phyloP scores from a whole-genome alignment of 208 protist species.

The Lotmaria passim region DNA sequence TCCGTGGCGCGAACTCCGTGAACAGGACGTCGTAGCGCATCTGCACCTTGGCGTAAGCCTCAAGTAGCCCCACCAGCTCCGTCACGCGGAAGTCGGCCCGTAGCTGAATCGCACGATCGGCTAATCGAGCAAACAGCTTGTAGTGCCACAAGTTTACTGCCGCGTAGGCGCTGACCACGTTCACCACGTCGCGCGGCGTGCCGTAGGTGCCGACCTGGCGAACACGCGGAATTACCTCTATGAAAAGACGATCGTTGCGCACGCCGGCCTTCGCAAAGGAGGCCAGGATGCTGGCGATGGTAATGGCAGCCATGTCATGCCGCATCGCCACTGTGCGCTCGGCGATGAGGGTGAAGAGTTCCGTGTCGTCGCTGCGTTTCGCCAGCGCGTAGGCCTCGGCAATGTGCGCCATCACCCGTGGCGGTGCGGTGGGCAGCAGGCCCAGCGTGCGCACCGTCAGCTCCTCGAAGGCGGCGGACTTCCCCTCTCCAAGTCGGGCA shows the following conservation, averaged over 20 bases:
- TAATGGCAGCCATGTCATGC: conserved; percentile 63
- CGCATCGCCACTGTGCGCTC: conserved; percentile 69
- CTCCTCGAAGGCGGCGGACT: conserved; percentile 15
- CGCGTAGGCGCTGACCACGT: conserved; percentile 81
- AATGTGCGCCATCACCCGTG: conserved; percentile 53
- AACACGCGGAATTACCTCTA: conserved; percentile 82
- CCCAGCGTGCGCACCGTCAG: conserved; percentile 61
- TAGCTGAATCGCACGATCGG: conserved; percentile 76
- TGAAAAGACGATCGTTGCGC: conserved; percentile 77
- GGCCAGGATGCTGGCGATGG: conserved; percentile 69
- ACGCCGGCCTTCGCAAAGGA: conserved; percentile 69
- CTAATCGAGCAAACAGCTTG: conserved; percentile 81
- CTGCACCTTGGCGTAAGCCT: conserved; percentile 66
- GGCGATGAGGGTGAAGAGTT: conserved; percentile 79
- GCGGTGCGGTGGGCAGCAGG: conserved; percentile 54
- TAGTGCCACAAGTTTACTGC: conserved; percentile 86
- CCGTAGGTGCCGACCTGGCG: conserved; percentile 82
- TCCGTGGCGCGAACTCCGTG: conserved; percentile 64
- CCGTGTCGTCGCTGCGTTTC: conserved; percentile 40
- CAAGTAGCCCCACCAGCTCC: conserved; percentile 52
- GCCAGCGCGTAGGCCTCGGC: conserved; percentile 59
- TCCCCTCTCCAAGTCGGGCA: conserved; percentile 40
- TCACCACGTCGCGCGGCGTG: conserved; percentile 68
- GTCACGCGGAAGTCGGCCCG: conserved; percentile 57
- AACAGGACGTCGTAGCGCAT: conserved; percentile 86